Evolutionary conservation across 257 asterid species (phyloP), one percentile per base, ranked within the genome.

Genomic region (Fraxinus pennsylvanica): DNA sequence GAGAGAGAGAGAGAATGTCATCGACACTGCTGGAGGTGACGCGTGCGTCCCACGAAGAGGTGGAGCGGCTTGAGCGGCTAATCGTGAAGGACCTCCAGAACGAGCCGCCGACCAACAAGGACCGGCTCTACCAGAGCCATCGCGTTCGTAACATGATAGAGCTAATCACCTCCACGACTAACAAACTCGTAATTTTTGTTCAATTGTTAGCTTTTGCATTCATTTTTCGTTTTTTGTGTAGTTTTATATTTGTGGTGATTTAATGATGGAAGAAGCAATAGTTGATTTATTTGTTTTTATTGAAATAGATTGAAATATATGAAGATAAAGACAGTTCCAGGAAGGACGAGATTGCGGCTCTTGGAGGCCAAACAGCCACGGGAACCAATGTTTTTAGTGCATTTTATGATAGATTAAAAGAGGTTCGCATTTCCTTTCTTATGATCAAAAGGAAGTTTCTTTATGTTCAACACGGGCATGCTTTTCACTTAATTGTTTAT

Each of bases 271-370:
- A 22, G 8, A 66, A 27, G 35, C 14, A 38, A 9, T n/a, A 50
- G 9, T 50, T 84, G 36, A 25, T 68, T 82, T 29, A 79, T 25
- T 74, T 57, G 30, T 67, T 27, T 61, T 25, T 22, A 80, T 45
- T 32, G 67, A 65, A 1, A 41, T 78, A 93, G 97, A 78, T 93
- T 84, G 99, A 93, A 71, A 85, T 93, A 41, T 96, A 96, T 72
- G 98, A 90, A 80, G 98, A 93, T 79, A 85, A 90, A 43, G 99
- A 96, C 82, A 87, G 66, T 71, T 90, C 97, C 27, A 86, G 98
- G 90, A 93, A 89, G 85, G 99, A 96, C 79, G 99, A 96, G 84
- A 96, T 96, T 84, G 99, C 97, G 12, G 97, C 97, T 3, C 97
- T 96, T 4, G 98, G 98, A 76, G 99, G 98, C 10, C 96, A 87